phyloP scores from a whole-genome alignment of 169 alveolate species.

The Theileria luwenshuni region DNA sequence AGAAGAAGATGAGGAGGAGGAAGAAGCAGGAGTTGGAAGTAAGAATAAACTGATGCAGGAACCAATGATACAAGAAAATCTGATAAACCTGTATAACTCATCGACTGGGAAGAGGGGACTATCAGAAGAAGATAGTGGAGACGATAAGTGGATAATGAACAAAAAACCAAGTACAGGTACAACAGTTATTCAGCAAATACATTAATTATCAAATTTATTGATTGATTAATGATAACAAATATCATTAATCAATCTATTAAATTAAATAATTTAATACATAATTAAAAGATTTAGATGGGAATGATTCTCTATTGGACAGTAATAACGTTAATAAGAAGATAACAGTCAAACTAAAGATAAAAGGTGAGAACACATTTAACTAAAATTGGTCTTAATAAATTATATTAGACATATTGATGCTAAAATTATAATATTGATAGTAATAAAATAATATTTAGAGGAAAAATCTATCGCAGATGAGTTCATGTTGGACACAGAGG shows the following conservation, averaged over 20 bases:
- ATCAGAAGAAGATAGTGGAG: neutral
- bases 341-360: slow-evolving; percentile 27
- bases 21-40: slow-evolving; percentile 19
- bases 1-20: slow-evolving; percentile 66
- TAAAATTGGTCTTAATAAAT: too few species aligned
- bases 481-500: slow-evolving; percentile 25
- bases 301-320: neutral
- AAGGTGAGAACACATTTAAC: slow-evolving; percentile 3
- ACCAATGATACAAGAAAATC: neutral
- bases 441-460: too few species aligned
- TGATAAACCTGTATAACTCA: neutral
- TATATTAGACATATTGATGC: too few species aligned
- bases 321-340: slow-evolving; percentile 17
- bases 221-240: too few species aligned
- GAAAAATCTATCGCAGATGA: slow-evolving; percentile 22
- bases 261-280: too few species aligned
- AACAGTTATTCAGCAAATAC: neutral
- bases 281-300: neutral
- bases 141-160: slow-evolving; percentile 7
- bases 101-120: neutral
- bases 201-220: too few species aligned
- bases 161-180: slow-evolving; percentile 7
- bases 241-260: too few species aligned
- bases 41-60: neutral
- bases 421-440: too few species aligned